Evolutionary conservation across 164 flowering plant species (phyloP), one percentile per base, ranked within the genome.

Genomic region (Liquidambar formosana): DNA sequence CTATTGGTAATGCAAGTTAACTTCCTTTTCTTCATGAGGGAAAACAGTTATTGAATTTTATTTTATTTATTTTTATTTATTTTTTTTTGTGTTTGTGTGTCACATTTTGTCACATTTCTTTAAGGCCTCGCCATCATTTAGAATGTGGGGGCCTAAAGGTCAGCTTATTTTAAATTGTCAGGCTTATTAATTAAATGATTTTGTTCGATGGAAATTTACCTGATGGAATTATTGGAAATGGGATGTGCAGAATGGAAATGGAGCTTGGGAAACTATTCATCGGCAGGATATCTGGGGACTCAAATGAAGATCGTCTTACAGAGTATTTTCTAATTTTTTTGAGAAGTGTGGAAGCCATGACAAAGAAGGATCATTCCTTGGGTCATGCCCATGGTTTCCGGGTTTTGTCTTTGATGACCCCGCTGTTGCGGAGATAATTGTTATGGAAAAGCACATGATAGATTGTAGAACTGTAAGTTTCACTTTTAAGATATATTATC

Each of bases 201-300:
- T 51, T 57, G 46, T 6, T 53, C 51, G 59, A 13, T 56, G 56
- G 23, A 5, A 60, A 33, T 44, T 12, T 53, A 11, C 21, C 15
- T 48, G 52, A 19, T 45, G 60, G 64, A 11, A 18, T 66, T 63
- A 14, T 66, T 47, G 63, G n/a, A 59, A 38, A 16, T 61, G 57
- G 28, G 1, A 28, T 66, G 43, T 70, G 78, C 69, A 84, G 77
- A 69, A 87, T 87, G 91, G 88, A 85, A 72, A 81, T 84, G 78
- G 95, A 88, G 67, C 84, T 79, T 64, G 93, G 97, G 8, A 92
- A 92, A 83, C 80, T 92, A 27, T 92, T 92, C 74, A 78, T 92
- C 57, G 97, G 97, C 67, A 95, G 97, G 60, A 92, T 92, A 69
- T 92, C 97, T 1, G 90, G 97, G 97, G 97, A 92, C 81, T 90